Percentiles rank a stretch among this genome's conserved stretches.
These are phyloP conservation scores for Curvularia sp. DNA, from an alignment of 2,329 filamentous ascomycete species.

Conservation along the genomic window DNA sequence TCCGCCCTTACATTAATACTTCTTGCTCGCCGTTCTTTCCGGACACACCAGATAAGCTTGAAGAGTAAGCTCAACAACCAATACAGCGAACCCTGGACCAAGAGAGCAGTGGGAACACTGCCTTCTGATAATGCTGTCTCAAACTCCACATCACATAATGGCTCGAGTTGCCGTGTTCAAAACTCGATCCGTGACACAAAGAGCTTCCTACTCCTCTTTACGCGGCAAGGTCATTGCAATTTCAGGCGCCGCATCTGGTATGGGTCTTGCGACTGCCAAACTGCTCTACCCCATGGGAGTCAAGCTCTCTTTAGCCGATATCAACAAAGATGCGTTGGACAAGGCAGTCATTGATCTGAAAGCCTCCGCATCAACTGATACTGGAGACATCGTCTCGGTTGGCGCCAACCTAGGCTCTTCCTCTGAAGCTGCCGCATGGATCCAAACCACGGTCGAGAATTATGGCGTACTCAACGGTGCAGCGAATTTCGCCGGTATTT, in stretches of 20 bases:
- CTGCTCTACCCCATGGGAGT: slow-evolving; percentile 56
- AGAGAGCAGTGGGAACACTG: neutral
- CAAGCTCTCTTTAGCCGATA: slow-evolving; percentile 25
- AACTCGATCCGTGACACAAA: too few species aligned
- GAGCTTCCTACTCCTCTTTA: neutral
- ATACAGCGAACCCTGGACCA: neutral
- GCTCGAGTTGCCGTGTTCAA: too few species aligned
- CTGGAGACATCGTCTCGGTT: neutral
- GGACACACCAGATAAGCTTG: neutral
- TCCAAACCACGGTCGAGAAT: slow-evolving; percentile 46
- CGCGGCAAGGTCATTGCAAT: slow-evolving; percentile 11
- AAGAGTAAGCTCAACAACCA: neutral
- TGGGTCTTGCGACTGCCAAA: slow-evolving; percentile 55
- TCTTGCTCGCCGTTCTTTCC: neutral
- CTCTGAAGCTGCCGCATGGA: slow-evolving; percentile 49
- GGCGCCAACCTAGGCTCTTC: neutral
- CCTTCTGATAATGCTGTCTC: neutral
- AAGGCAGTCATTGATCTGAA: neutral
- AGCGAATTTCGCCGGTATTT: slow-evolving; percentile 51
- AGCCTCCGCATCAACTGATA: neutral
- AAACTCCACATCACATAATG: neutral
- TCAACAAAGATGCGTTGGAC: slow-evolving; percentile 49
- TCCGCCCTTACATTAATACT: neutral
- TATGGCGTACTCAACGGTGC: slow-evolving; percentile 51
- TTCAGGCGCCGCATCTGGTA: slow-evolving; percentile 48